These are phyloP conservation scores for Prunus padus DNA, from an alignment of 306 rosid species.

Conservation along the genomic window DNA sequence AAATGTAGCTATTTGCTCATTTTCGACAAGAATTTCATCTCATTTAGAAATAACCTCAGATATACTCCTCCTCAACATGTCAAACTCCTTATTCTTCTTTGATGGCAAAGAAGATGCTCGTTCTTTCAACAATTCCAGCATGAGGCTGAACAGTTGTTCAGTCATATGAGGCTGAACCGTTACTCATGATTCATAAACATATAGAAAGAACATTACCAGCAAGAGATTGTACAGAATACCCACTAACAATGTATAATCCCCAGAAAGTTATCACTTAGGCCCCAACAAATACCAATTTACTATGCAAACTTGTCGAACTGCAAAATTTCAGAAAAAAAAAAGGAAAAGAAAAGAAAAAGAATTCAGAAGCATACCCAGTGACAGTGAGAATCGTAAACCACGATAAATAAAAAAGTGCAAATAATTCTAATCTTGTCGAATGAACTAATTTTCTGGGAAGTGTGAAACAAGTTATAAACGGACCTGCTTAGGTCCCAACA, in stretches of 20 bases:
- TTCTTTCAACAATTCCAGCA: constrained; percentile 51
- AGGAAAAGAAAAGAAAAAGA: not conserved
- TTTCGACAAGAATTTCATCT: constrained; percentile 58
- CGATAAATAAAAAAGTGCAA: not conserved
- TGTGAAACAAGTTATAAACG: not conserved
- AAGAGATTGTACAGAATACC: not conserved
- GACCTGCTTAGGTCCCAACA: not conserved
- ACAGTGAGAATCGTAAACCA: not conserved
- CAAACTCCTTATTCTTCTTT: constrained; percentile 78
- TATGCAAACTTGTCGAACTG: constrained; percentile 5
- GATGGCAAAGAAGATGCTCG: constrained; percentile 43
- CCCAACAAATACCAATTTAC: not conserved
- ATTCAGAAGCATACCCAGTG: not conserved
- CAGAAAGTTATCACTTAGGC: not conserved
- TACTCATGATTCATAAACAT: constrained; percentile 32
- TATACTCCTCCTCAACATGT: constrained; percentile 61
- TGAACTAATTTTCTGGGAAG: not conserved
- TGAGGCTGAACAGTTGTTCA: constrained; percentile 58
- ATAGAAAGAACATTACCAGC: constrained; percentile 2
- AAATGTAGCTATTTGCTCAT: constrained; percentile 42
- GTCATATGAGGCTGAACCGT: constrained; percentile 47
- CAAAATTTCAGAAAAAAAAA: not conserved
- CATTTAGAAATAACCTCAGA: constrained; percentile 58
- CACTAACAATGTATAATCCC: not conserved
- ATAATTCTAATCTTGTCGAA: not conserved